Conservation (phyloP, 345 rosid species). For the Melaleuca quinquenervia region DNA sequence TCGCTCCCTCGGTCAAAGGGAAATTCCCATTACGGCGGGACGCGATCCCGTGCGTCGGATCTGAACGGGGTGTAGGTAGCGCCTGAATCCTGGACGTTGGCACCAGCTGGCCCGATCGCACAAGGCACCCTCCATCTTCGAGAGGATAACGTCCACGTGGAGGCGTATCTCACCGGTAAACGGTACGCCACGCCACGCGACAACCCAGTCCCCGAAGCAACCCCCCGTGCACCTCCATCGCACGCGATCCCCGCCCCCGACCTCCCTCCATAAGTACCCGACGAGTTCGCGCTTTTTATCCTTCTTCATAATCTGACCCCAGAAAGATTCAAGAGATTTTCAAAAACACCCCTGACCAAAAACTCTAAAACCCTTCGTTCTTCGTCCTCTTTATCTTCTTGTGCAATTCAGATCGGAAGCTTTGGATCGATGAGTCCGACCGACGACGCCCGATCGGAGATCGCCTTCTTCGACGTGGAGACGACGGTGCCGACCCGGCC, state of each 20-base stretch:
- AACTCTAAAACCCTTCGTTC: background rate
- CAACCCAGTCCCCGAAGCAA: background rate
- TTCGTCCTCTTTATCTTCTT: background rate
- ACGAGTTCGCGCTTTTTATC: background rate
- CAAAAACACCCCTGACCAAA: background rate
- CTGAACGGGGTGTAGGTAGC: accelerated
- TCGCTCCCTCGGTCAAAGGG: background rate
- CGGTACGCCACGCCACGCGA: background rate
- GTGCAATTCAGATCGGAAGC: background rate
- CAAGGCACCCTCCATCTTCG: background rate
- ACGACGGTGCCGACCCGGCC: constrained; percentile 59
- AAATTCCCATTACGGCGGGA: background rate
- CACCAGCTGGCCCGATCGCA: background rate
- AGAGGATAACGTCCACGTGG: background rate
- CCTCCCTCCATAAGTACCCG: background rate
- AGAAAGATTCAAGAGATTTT: too few relatives aligned
- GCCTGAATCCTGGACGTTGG: background rate
- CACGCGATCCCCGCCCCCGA: background rate
- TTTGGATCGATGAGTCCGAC: constrained; percentile 13
- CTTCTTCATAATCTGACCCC: too few relatives aligned
- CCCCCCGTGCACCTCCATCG: background rate
- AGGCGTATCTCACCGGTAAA: background rate
- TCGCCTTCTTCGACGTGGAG: constrained; percentile 84
- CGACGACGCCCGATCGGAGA: constrained; percentile 40
- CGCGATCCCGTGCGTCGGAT: background rate